Base-by-base conservation (phyloP, 768 basidiomycete genomes). In the Boletus vinaceobasis region DNA sequence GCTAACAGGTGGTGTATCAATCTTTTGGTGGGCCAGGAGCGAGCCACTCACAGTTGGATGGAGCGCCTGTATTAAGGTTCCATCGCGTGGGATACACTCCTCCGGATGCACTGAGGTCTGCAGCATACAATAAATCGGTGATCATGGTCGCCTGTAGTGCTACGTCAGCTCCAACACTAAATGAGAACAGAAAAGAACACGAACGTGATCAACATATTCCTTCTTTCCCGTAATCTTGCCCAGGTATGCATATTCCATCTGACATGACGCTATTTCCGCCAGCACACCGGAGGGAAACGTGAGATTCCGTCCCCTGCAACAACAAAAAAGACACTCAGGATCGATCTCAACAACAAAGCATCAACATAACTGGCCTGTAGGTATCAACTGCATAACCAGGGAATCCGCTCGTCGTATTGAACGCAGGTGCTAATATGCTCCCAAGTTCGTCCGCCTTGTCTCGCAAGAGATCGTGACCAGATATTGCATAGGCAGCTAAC, bases 171-270 rank as follows among this genome's bases (percentile, higher is more conserved):
- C 23, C n/a, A 38, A 19, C 11, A 3, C 14, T 1, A 15, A 21
- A 46, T 4, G 4, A 11, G 14, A 23, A 48, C 15, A 29, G 23
- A 11, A 38, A 0, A n/a, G n/a, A 50, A 26, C 14, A 71, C 80
- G 3, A 55, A 85, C 87, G 45, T 75, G 76, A 44, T 81, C 76
- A 50, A 78, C 82, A 60, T 86, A 84, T 40, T 79, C 77, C 50
- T 79, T 78, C 60, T 87, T 85, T 0, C 87, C 88, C 0, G 90
- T 92, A 26, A 86, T 67, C 61, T 90, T 85, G 4, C 88, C 88
- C 5, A 95, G 78, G 61, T 93, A 93, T 53, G 87, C 82, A 64
- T 93, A 89, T 70, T 95, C 93, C 49, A 95, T 67, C 65, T 94
- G 90, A 50, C 86, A 75, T 43, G 82, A 88, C 0, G 84, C 88